These are phyloP conservation scores for Phytophthora boehmeriae DNA, from an alignment of 352 stramenopile species.

Conservation along the genomic window DNA sequence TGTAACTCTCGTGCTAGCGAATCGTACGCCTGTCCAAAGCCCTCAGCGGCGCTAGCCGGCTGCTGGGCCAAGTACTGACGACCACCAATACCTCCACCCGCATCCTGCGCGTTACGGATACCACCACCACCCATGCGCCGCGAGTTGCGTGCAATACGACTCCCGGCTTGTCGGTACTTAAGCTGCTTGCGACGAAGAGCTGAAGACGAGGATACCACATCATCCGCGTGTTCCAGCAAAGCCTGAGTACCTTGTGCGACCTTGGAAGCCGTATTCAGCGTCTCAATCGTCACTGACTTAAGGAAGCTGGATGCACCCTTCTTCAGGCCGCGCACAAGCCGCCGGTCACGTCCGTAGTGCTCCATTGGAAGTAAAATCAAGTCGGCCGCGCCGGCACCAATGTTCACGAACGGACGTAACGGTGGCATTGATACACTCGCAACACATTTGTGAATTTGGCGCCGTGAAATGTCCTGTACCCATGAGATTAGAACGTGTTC, in stretches of 20 bases:
- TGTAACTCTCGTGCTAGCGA: conserved; percentile 85
- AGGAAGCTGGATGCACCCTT: conserved; percentile 89
- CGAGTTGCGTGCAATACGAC: conserved; percentile 82
- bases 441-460: conserved; percentile 90
- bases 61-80: conserved; percentile 85
- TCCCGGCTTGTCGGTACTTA: conserved; percentile 80
- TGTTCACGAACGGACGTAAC: conserved; percentile 86
- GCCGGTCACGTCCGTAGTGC: conserved; percentile 84
- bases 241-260: conserved; percentile 84
- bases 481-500: conserved; percentile 86
- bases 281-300: conserved; percentile 89
- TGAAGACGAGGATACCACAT: conserved; percentile 76
- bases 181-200: conserved; percentile 70
- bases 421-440: conserved; percentile 88
- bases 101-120: conserved; percentile 76
- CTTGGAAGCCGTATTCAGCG: conserved; percentile 84
- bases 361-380: conserved; percentile 88
- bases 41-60: conserved; percentile 80
- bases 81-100: conserved; percentile 74
- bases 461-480: conserved; percentile 88
- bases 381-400: conserved; percentile 83
- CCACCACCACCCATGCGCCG: conserved; percentile 76
- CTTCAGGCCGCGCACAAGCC: conserved; percentile 83
- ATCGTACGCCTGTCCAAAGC: conserved; percentile 86
- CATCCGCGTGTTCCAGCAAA: conserved; percentile 81